Base-by-base conservation (phyloP, 352 stramenopile genomes). In the Phytopythium mirpurense region DNA sequence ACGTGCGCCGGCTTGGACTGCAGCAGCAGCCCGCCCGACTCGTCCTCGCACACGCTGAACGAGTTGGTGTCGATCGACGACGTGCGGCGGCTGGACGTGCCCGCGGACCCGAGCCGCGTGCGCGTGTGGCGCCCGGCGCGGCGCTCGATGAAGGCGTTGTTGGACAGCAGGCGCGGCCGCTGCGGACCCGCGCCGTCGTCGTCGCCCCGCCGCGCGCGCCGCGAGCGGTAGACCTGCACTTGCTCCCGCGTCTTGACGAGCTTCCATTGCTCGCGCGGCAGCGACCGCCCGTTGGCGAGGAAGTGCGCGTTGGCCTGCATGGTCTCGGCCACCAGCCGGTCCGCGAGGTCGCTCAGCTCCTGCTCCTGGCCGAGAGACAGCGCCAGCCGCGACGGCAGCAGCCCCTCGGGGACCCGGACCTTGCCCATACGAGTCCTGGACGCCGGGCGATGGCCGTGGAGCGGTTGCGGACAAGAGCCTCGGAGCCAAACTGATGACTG, bases 321-420 rank as follows among this genome's bases (percentile, higher is more conserved):
- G 18, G 73, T 82, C 52, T 82, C 77, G 35, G 71, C 72, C 38
- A 88, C 65, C 56, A 88, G 72, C 15, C 60, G 58, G 47, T 85
- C 74, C 12, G 74, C 70, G 53, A 76, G 60, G 56, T 80, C 63
- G 19, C 61, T 68, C 31, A 88, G 45, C 21, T 59, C 57, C 5
- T 62, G 57, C 38, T 84, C 63, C 35, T 83, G 60, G 9, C 45
- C 56, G 23, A 46, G 61, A 9, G 67, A 70, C 34, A 89, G 62
- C 47, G 51, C 46, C 35, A 76, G 43, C 18, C 37, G 44, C 3
- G 51, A n/a, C 6, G 67, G 67, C 18, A 76, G 31, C 49, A 70
- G 16, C 10, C 48, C 49, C 37, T 67, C 56, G 19, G 51, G 42
- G 19, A 61, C 56, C 32, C 60, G 68, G 46, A 67, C 65, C 26